Evolutionary conservation across 306 rosid species (phyloP).

Genomic region (Psophocarpus tetragonolobus): DNA sequence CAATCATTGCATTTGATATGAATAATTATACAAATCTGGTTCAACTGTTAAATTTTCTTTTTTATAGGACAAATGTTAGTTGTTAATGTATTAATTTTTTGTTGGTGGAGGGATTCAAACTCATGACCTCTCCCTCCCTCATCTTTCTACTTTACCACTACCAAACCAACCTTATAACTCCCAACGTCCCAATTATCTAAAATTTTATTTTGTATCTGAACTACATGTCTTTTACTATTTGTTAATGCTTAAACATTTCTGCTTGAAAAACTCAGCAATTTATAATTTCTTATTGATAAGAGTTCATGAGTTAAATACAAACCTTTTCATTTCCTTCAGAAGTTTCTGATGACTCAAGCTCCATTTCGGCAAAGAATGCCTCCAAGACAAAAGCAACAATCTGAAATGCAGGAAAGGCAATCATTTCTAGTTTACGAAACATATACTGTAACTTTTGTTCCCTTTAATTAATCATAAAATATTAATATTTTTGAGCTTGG

Average conservation of each 20-base stretch:
- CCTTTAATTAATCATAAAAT: constrained; percentile 3
- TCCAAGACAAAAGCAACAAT: constrained; percentile 96
- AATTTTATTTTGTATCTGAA: not conserved
- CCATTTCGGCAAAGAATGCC: constrained; percentile 99
- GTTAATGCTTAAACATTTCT: not conserved
- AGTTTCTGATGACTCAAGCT: constrained; percentile 62
- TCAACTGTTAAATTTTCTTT: too few relatives aligned
- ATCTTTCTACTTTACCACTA: too few relatives aligned
- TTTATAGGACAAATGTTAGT: too few relatives aligned
- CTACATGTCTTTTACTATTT: constrained; percentile 14
- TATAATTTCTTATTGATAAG: constrained; percentile 2
- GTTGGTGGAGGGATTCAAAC: too few relatives aligned
- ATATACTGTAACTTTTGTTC: constrained; percentile 9
- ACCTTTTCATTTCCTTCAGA: constrained; percentile 63
- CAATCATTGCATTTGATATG: constrained; percentile 2
- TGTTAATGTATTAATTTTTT: too few relatives aligned
- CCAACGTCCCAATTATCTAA: too few relatives aligned
- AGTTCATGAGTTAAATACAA: constrained; percentile 39
- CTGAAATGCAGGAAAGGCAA: constrained; percentile 56
- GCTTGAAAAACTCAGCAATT: constrained; percentile 7
- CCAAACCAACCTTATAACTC: too few relatives aligned
- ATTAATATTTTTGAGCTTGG: not conserved
- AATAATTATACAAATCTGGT: constrained; percentile 1
- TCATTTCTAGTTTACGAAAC: constrained; percentile 17
- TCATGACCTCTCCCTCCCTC: too few relatives aligned